Conservation (phyloP, 495 filamentous ascomycete species). For the Hypoxylon crocopeplum region DNA sequence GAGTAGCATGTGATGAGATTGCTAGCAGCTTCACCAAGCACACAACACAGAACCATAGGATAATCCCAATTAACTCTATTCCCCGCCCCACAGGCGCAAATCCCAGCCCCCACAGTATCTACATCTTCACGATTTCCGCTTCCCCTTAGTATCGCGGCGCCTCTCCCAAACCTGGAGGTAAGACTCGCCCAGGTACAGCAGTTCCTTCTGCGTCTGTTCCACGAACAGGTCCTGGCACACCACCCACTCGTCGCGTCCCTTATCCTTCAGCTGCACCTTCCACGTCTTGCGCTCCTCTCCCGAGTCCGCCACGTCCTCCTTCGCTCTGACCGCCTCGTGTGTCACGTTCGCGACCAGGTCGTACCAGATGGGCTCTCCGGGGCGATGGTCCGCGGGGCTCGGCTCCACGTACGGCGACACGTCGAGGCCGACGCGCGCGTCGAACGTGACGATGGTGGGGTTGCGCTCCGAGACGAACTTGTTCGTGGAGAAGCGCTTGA, state of each 20-base stretch:
- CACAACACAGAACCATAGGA: no score
- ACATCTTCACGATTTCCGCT: constrained; percentile 31
- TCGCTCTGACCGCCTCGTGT: constrained; percentile 79
- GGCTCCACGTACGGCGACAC: constrained; percentile 81
- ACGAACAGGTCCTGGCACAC: constrained; percentile 95
- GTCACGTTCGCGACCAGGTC: constrained; percentile 97
- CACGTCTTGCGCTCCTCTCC: constrained; percentile 86
- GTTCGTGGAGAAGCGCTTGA: constrained; percentile 96
- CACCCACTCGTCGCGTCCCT: constrained; percentile 80
- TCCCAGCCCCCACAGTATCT: neutral
- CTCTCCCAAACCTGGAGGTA: constrained; percentile 98
- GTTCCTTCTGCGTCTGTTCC: constrained; percentile 81
- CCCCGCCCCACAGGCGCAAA: no score
- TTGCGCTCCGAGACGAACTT: constrained; percentile 96
- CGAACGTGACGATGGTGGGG: constrained; percentile 97
- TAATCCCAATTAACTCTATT: no score
- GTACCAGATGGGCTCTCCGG: constrained; percentile 89
- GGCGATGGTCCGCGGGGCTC: constrained; percentile 56
- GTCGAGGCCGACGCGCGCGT: constrained; percentile 75
- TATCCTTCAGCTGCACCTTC: constrained; percentile 70
- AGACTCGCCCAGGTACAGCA: constrained; percentile 88
- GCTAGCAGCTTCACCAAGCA: no score
- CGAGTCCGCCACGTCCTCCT: constrained; percentile 77
- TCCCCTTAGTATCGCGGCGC: constrained; percentile 52
- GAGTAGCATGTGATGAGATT: no score